Percentiles rank a stretch among this genome's conserved stretches.
Conservation (phyloP, 2,329 filamentous ascomycete genomes). For the Xylariaceae sp. region DNA sequence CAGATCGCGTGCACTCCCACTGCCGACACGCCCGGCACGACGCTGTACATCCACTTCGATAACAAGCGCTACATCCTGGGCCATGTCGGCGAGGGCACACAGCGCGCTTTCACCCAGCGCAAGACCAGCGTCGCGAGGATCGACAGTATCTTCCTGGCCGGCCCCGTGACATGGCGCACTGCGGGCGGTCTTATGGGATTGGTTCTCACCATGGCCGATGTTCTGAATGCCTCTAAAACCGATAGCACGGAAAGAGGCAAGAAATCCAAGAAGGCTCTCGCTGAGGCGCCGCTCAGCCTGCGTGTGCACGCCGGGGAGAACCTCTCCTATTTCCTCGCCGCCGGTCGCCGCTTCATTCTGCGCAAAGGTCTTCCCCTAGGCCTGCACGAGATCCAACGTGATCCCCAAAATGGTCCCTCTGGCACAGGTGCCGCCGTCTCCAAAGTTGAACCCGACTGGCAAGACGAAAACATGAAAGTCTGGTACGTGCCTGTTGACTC, state of each 20-base stretch:
- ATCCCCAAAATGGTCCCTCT: constrained; percentile 42
- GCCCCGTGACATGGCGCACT: constrained; percentile 67
- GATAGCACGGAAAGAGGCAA: constrained; percentile 37
- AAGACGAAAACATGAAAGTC: constrained; percentile 71
- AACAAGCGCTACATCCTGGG: constrained; percentile 82
- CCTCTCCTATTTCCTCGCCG: constrained; percentile 73
- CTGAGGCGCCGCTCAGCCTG: constrained; percentile 36
- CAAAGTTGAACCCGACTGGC: constrained; percentile 57
- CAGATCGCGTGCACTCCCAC: constrained; percentile 79
- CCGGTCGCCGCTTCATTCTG: constrained; percentile 78
- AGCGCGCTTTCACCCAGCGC: constrained; percentile 67
- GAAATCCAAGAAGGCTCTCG: constrained; percentile 33
- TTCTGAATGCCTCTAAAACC: constrained; percentile 31
- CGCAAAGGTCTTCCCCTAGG: constrained; percentile 73
- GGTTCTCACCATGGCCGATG: constrained; percentile 77
- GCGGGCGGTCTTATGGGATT: constrained; percentile 79
- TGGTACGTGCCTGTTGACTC: constrained; percentile 68
- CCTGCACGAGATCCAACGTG: constrained; percentile 59
- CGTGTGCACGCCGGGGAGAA: constrained; percentile 79
- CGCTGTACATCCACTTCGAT: constrained; percentile 73
- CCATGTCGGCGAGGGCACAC: constrained; percentile 74
- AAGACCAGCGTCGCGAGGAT: constrained; percentile 60
- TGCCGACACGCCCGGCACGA: constrained; percentile 78
- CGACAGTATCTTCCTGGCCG: constrained; percentile 77
- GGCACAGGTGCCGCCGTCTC: constrained; percentile 34